Evolutionary conservation across 1,284 basidiomycete species (phyloP), one percentile per base, ranked within the genome.

Genomic region (Pyrrhoderma noxium): DNA sequence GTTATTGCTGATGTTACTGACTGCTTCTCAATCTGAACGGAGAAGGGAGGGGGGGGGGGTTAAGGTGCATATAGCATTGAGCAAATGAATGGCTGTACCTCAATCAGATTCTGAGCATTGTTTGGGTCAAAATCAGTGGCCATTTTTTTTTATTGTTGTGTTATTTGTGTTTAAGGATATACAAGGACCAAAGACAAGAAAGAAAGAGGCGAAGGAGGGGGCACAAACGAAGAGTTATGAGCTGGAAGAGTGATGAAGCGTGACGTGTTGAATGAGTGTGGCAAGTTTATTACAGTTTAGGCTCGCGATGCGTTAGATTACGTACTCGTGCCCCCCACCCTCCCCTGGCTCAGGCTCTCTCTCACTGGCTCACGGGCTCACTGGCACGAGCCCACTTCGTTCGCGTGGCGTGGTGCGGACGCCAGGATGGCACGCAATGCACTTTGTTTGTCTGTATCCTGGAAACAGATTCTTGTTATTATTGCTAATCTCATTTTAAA

Each of bases 11-110:
- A 44, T 41, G 14, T 34, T n/a, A 77, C 85, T 67, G 63, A 89
- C 87, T 97, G 93, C 79, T 93, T 94, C 73, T 99, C 95, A 60
- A 99, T 95, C 86, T 93, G 67, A 43, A 37, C 36, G 23, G 18
- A 38, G 21, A 16, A 27, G 18, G 39, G 21, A 16, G 51, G 9
- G 59, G 47, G 54, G 49, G 38, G 56, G 47, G 49, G 54, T 46
- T 47, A 56, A 44, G 3, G 13, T 38, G 5, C 11, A 5, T 5
- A 5, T 31, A 5, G 18, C 31, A 34, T 22, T 31, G 8, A 14
- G 9, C 22, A 47, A 3, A 34, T 46, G 31, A 48, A n/a, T 13
- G 18, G n/a, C 35, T 75, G 56, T 64, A 89, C 87, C 76, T 94
- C 93, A 57, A 82, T 73, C 61, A 86, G 73, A 73, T 97, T 97